phyloP scores from a whole-genome alignment of 2,329 filamentous ascomycete genomes.

The Aspergillus melleus region DNA sequence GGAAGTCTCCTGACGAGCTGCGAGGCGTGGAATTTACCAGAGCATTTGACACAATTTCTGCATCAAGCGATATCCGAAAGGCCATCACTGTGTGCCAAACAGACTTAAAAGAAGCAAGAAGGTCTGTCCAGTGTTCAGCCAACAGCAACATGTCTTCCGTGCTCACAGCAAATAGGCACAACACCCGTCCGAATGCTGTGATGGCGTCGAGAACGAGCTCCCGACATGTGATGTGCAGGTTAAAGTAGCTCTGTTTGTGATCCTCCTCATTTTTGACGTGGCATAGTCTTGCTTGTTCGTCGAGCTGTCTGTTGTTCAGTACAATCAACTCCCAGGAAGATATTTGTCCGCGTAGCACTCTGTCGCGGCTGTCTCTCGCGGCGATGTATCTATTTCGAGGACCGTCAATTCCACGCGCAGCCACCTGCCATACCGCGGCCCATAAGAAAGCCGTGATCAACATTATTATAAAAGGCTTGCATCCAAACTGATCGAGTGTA shows the following conservation, averaged over 20 bases:
- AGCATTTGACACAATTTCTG: not conserved
- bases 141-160: not conserved
- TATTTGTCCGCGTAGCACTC: not conserved
- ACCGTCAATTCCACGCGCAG: not conserved
- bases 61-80: not conserved
- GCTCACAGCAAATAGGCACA: not conserved
- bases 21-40: not conserved
- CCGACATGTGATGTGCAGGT: not conserved
- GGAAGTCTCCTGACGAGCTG: not conserved
- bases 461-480: not conserved
- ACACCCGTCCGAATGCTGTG: not conserved
- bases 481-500: not conserved
- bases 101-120: not conserved
- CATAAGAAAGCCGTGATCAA: not conserved
- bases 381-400: not conserved
- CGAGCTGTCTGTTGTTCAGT: not conserved
- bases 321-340: not conserved
- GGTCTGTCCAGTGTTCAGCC: not conserved
- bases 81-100: not conserved
- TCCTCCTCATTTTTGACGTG: not conserved
- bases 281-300: not conserved
- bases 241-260: not conserved
- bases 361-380: not conserved
- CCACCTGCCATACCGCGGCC: not conserved
- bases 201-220: not conserved